Conservation (phyloP, 495 filamentous ascomycete genomes). For the Neurospora sp. region DNA sequence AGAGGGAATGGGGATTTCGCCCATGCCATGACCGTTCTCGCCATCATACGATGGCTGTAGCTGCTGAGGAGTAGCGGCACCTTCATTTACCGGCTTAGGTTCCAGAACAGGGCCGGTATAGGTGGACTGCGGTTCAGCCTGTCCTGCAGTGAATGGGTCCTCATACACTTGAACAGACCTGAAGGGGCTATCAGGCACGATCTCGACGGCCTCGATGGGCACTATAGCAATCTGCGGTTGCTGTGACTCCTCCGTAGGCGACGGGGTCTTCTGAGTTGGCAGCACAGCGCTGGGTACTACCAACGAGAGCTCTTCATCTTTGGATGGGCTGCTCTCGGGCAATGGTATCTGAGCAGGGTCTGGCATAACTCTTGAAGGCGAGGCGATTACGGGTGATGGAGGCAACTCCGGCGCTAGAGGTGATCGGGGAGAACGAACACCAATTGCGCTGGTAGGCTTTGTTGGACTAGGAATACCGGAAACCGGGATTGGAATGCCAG, state of each 20-base stretch:
- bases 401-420: slow-evolving; percentile 5
- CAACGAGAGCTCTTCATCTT: slow-evolving; percentile 43
- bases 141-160: slow-evolving; percentile 46
- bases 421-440: slow-evolving; percentile 19
- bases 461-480: slow-evolving; percentile 29
- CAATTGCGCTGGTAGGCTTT: slow-evolving; percentile 17
- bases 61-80: slow-evolving; percentile 32
- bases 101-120: slow-evolving; percentile 38
- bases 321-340: slow-evolving; percentile 22
- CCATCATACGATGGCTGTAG: slow-evolving; percentile 2
- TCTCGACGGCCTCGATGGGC: slow-evolving; percentile 12
- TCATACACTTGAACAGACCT: slow-evolving; percentile 47
- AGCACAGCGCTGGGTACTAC: slow-evolving; percentile 26
- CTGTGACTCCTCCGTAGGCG: slow-evolving; percentile 6
- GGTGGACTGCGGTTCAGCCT: slow-evolving; percentile 31
- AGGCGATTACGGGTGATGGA: slow-evolving; percentile 16
- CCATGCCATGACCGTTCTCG: slow-evolving; percentile 6
- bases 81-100: slow-evolving; percentile 43
- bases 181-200: slow-evolving; percentile 21
- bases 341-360: slow-evolving; percentile 8
- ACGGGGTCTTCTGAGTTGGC: slow-evolving; percentile 7
- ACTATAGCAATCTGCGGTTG: background rate
- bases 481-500: slow-evolving; percentile 20
- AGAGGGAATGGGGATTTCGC: slow-evolving; percentile 15
- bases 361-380: slow-evolving; percentile 25